Evolutionary conservation across 2,329 filamentous ascomycete species (phyloP).

Genomic region (Phaeoacremonium minimum): DNA sequence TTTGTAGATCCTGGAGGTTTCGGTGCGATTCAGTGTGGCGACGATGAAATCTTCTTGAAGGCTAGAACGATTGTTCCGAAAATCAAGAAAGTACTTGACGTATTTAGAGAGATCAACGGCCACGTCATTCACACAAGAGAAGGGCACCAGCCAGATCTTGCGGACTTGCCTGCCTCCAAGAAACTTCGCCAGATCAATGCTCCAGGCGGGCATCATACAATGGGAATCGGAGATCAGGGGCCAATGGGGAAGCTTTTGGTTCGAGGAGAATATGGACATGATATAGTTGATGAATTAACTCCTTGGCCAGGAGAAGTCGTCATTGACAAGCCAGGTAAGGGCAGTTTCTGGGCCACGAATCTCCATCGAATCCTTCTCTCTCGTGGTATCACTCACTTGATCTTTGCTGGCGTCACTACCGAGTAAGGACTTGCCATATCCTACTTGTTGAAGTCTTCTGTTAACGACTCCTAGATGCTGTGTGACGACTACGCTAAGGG

Average conservation of each 20-base stretch:
- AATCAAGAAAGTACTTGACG: constrained; percentile 27
- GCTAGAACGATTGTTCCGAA: constrained; percentile 34
- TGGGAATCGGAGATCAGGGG: constrained; percentile 42
- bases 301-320: constrained; percentile 44
- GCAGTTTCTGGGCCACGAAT: constrained; percentile 52
- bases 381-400: constrained; percentile 49
- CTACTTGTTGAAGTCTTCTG: no score
- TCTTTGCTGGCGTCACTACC: constrained; percentile 51
- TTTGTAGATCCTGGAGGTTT: constrained; percentile 39
- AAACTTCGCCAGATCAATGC: constrained; percentile 39
- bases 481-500: constrained; percentile 48
- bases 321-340: constrained; percentile 53
- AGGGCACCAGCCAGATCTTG: constrained; percentile 44
- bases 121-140: constrained; percentile 42
- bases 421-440: constrained; percentile 27
- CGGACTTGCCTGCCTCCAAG: constrained; percentile 45
- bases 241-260: constrained; percentile 44
- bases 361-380: constrained; percentile 46
- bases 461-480: constrained; percentile 30
- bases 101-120: constrained; percentile 29
- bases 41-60: constrained; percentile 19
- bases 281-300: constrained; percentile 45
- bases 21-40: constrained; percentile 37
- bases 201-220: constrained; percentile 26
- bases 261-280: constrained; percentile 47